Conservation (phyloP, 2,329 filamentous ascomycete genomes). For the Alternaria incomplexa region DNA sequence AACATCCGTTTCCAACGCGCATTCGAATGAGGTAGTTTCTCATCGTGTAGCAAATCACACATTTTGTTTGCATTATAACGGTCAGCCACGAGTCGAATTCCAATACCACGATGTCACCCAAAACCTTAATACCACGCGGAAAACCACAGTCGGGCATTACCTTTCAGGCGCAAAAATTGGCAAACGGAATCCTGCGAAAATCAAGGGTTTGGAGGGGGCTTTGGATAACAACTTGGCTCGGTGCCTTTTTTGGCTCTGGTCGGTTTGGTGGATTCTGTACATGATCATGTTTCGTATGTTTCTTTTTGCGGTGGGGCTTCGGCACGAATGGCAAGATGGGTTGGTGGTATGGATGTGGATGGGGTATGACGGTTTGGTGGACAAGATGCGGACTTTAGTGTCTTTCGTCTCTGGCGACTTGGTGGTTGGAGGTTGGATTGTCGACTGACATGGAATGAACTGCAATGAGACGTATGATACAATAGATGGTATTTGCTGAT, state of each 20-base stretch:
- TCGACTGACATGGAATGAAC: background rate
- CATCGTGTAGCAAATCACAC: background rate
- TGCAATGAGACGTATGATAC: background rate
- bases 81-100: background rate
- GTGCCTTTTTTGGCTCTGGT: background rate
- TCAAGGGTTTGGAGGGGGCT: background rate
- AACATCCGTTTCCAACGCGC: slow-evolving; percentile 31
- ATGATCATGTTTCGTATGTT: slow-evolving; percentile 2
- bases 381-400: background rate
- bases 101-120: background rate
- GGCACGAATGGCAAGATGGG: background rate
- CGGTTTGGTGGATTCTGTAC: background rate
- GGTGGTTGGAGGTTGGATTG: background rate
- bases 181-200: background rate
- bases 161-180: background rate
- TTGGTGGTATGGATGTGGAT: background rate
- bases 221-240: background rate
- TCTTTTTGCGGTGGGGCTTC: background rate
- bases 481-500: background rate
- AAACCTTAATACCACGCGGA: background rate
- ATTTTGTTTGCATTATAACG: background rate
- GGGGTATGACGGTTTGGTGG: background rate
- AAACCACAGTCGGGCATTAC: background rate
- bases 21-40: slow-evolving; percentile 18
- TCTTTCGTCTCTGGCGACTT: background rate